Conservation (phyloP, 2,329 filamentous ascomycete species). For the Cladobotryum protrusum region DNA sequence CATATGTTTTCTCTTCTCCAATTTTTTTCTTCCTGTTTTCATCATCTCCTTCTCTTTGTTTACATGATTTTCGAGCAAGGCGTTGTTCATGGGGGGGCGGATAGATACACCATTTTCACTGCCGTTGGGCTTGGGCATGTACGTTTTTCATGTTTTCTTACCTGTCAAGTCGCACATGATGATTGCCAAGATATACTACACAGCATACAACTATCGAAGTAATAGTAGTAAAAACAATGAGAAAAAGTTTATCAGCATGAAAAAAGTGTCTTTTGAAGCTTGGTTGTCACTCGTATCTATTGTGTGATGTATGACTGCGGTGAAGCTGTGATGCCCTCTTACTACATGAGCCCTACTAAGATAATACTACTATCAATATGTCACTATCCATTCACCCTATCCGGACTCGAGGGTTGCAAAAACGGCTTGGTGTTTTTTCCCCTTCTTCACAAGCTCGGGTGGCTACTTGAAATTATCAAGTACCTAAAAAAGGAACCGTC, state of each 20-base stretch:
- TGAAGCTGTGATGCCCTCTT: no score
- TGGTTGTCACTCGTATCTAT: background rate
- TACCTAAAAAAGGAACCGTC: no score
- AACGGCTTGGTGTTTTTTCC: background rate
- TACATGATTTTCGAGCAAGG: background rate
- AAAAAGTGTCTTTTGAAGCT: background rate
- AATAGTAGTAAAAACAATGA: background rate
- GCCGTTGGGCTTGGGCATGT: background rate
- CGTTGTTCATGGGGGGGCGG: background rate
- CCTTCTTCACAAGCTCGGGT: no score
- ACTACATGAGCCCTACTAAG: no score
- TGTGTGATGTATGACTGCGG: background rate
- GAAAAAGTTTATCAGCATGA: background rate
- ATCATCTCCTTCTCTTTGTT: background rate
- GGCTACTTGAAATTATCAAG: no score
- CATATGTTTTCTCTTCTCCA: background rate
- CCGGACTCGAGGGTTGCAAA: background rate
- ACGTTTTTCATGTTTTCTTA: slow-evolving; percentile 1
- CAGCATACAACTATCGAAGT: background rate
- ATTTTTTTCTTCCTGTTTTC: background rate
- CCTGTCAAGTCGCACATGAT: slow-evolving; percentile 3
- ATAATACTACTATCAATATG: no score
- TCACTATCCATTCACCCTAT: background rate
- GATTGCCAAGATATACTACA: background rate
- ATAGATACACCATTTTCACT: background rate